Evolutionary conservation across 139 green algal species (phyloP).

Genomic region (Marvania coccoides): DNA sequence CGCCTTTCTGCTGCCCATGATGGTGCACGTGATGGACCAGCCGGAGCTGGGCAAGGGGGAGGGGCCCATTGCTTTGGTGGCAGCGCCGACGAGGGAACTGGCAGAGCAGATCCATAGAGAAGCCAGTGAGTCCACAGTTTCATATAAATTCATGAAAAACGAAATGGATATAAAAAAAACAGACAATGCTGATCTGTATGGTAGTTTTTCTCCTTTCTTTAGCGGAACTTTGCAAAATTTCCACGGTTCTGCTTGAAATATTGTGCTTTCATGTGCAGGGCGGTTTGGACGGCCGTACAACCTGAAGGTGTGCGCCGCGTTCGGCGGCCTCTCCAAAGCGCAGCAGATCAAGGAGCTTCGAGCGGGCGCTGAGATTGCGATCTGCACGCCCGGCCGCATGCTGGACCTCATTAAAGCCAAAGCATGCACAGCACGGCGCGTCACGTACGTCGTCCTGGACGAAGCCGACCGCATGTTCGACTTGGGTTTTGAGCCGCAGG

Average conservation of each 20-base stretch:
- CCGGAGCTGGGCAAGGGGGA: conserved; percentile 59
- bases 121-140: conserved; percentile 30
- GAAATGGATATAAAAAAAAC: too few relatives aligned
- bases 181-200: too few relatives aligned
- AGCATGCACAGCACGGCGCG: conserved; percentile 53
- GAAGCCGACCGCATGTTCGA: conserved; percentile 98
- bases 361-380: conserved; percentile 60
- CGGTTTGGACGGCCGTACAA: conserved; percentile 41
- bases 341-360: conserved; percentile 93
- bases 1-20: conserved; percentile 78
- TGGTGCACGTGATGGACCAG: conserved; percentile 73
- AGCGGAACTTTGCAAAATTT: neutral
- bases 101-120: conserved; percentile 90
- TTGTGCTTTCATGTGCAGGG: neutral
- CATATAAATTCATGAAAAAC: conserved; percentile 45
- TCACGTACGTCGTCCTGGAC: conserved; percentile 88
- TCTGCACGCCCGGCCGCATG: conserved; percentile 81
- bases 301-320: conserved; percentile 64
- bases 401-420: conserved; percentile 75
- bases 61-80: conserved; percentile 80
- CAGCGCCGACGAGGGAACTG: conserved; percentile 85
- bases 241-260: neutral
- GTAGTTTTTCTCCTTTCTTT: conserved; percentile 46
- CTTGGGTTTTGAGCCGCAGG: conserved; percentile 91
- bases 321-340: conserved; percentile 88